These are phyloP conservation scores for Linnemannia schmuckeri DNA, from an alignment of 192 early-diverging fungal genomes.

Conservation along the genomic window DNA sequence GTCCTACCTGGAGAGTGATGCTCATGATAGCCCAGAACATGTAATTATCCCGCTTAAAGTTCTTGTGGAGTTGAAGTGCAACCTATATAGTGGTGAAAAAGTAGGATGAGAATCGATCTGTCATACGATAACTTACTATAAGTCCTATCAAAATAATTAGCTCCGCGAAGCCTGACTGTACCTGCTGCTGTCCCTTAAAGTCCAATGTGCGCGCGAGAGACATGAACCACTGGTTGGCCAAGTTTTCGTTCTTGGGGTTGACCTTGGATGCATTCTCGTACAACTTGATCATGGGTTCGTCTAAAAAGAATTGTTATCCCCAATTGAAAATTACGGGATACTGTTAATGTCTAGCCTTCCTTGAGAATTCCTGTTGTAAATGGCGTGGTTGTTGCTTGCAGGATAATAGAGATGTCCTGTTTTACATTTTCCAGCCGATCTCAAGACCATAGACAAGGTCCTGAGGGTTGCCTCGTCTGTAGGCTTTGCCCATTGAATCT, in stretches of 20 bases:
- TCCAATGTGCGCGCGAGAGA: conserved; percentile 76
- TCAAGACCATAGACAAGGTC: conserved; percentile 69
- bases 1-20: conserved; percentile 78
- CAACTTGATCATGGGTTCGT: conserved; percentile 76
- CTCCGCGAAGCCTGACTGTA: conserved; percentile 19
- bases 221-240: conserved; percentile 87
- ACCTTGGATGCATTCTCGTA: conserved; percentile 76
- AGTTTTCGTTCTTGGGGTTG: conserved; percentile 77
- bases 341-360: neutral
- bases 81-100: conserved; percentile 54
- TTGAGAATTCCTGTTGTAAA: neutral
- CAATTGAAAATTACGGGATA: neutral
- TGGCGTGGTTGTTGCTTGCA: neutral
- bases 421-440: conserved; percentile 67
- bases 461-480: conserved; percentile 74
- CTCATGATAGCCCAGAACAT: conserved; percentile 91
- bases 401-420: neutral
- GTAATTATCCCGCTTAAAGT: conserved; percentile 83
- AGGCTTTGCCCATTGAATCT: conserved; percentile 72
- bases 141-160: neutral
- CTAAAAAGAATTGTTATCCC: conserved; percentile 36
- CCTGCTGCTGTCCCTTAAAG: conserved; percentile 77
- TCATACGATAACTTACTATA: neutral
- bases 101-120: neutral
- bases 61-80: conserved; percentile 85